phyloP scores from a whole-genome alignment of 2,329 filamentous ascomycete genomes.

The Aspergillus eucalypticola region DNA sequence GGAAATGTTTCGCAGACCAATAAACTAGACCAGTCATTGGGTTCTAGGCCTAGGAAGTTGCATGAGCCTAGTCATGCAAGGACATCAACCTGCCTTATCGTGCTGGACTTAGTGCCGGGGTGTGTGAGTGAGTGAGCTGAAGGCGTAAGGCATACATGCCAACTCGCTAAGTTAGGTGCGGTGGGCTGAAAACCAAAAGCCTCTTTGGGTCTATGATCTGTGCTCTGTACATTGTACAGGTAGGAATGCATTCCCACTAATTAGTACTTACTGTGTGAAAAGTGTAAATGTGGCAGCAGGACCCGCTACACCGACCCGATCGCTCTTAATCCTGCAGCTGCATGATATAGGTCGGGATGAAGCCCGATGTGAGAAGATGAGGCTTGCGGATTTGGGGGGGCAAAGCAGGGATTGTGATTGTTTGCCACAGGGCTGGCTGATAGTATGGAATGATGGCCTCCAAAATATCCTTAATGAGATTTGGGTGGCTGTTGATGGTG shows the following conservation, averaged over 20 bases:
- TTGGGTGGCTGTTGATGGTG: not conserved
- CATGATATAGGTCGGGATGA: not conserved
- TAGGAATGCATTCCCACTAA: not conserved
- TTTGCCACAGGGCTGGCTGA: not conserved
- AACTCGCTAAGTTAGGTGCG: not conserved
- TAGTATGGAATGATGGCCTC: not conserved
- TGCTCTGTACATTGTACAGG: not conserved
- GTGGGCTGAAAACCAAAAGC: not conserved
- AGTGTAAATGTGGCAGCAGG: not conserved
- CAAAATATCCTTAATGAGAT: not conserved
- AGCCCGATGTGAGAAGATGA: not conserved
- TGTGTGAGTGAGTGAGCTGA: not conserved
- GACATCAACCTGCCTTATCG: constrained; percentile 1
- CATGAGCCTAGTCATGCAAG: not conserved
- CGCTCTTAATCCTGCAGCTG: not conserved
- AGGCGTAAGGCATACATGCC: constrained; percentile 1
- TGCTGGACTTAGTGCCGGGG: not conserved
- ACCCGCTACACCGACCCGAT: not conserved
- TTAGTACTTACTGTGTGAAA: too few species aligned
- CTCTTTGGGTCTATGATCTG: too few species aligned
- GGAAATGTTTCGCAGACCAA: not conserved
- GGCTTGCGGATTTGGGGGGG: not conserved
- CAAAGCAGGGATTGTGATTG: not conserved
- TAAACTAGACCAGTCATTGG: not conserved
- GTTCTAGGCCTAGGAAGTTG: not conserved